Conservation (phyloP, 768 basidiomycete species). For the Clavulina sp. region DNA sequence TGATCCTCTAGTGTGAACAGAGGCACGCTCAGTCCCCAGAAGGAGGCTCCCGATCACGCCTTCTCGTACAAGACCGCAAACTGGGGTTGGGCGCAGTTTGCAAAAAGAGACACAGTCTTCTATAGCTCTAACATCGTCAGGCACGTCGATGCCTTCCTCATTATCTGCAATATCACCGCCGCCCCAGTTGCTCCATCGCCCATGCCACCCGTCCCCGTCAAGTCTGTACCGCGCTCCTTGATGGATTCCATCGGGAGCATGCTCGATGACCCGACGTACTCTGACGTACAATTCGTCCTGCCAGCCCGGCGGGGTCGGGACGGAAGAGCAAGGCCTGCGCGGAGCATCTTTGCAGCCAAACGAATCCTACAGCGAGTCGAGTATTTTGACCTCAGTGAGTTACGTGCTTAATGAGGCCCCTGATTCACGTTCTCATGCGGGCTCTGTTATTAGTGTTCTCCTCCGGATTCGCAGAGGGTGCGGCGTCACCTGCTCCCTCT, state of each 20-base stretch:
- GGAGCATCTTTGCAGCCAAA: conserved; percentile 48
- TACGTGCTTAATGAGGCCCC: not conserved
- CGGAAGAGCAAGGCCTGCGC: conserved; percentile 13
- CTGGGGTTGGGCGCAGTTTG: conserved; percentile 81
- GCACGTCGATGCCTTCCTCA: conserved; percentile 42
- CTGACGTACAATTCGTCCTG: conserved; percentile 68
- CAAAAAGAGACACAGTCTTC: conserved; percentile 51
- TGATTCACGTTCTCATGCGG: not conserved
- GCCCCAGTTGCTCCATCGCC: conserved; percentile 35
- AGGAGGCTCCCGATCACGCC: conserved; percentile 69
- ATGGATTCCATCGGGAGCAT: conserved; percentile 56
- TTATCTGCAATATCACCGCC: conserved; percentile 63
- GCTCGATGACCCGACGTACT: conserved; percentile 67
- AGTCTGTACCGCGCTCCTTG: conserved; percentile 46
- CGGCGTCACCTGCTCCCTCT: conserved; percentile 8
- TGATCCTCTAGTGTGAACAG: conserved; percentile 17
- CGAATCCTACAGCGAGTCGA: conserved; percentile 51
- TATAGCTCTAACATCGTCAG: conserved; percentile 35
- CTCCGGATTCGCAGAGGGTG: conserved; percentile 50
- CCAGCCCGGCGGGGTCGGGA: conserved; percentile 29
- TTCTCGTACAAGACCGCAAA: conserved; percentile 65
- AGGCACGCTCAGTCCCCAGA: conserved; percentile 30
- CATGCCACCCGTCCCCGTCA: conserved; percentile 27
- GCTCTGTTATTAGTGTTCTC: conserved; percentile 38
- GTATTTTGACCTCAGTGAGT: conserved; percentile 58